Evolutionary conservation across 2,329 filamentous ascomycete genomes (phyloP), one percentile per base, ranked within the genome.

Genomic region (Monascus ruber): DNA sequence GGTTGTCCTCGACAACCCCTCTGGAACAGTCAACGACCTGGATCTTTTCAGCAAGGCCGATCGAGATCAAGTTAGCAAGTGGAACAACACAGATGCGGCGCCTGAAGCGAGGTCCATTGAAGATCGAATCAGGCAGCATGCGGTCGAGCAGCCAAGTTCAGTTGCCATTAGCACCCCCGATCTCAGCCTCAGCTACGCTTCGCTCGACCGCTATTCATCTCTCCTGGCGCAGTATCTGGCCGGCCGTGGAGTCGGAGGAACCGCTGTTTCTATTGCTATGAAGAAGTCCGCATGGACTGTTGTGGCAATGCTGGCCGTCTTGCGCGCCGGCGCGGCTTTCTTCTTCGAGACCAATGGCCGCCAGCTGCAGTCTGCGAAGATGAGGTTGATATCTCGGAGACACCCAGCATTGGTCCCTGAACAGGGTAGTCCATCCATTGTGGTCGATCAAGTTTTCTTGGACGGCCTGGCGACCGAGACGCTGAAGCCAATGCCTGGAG

Each of bases 31-130:
- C 17, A 17, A 17, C 17, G 17, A 17, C 17, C 17, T 17, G 17
- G 2, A 17, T 17, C 17, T 17, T 17, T 3, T 17, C 17, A 17
- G 17, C 17, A 17, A 17, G 17, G 17, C 28, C 28, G 11, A 17
- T 17, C 7, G 6, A 7, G 6, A 7, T n/a, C 32, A 34, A 17
- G 4, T 34, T 4, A 8, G 6, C 32, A 34, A 31, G 6, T 48
- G 44, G 42, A 48, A 48, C 29, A 25, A 31, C 4, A 35, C n/a
- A 2, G 27, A 44, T 1, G 37, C 42, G 3, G 31, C 34, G 4
- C 31, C 34, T 4, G 42, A 37, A 1, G 34, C 39, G n/a, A 36
- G 40, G 17, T 46, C 38, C 33, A 31, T 48, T n/a, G 42, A 46
- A 25, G 39, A 38, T 10, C 39, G 42, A 10, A 41, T 45, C 35